phyloP scores from a whole-genome alignment of 2,329 filamentous ascomycete species.

The Chaetothyriales sp. region DNA sequence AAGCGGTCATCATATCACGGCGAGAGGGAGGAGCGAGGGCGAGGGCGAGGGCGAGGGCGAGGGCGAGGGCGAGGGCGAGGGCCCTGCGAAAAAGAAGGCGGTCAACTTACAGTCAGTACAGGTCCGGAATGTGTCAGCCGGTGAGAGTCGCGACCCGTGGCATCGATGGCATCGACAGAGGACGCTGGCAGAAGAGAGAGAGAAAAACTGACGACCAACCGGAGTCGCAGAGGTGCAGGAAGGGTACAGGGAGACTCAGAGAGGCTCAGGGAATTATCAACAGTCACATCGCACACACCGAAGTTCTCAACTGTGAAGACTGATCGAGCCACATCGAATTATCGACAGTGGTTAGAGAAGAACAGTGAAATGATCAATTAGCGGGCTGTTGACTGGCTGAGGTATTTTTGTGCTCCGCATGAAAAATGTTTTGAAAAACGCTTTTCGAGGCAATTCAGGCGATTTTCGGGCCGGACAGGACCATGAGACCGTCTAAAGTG shows the following conservation, averaged over 20 bases:
- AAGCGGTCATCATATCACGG: constrained; percentile 30
- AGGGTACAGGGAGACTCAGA: not conserved
- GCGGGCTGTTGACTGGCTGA: not conserved
- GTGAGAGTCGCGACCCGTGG: not conserved
- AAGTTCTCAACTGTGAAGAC: not conserved
- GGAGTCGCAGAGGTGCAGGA: not conserved
- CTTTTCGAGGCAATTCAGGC: not conserved
- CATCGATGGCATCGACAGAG: not conserved
- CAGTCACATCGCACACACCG: too few species aligned
- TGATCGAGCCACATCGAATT: not conserved
- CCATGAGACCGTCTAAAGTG: too few species aligned
- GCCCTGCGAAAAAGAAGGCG: too few species aligned
- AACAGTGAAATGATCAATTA: not conserved
- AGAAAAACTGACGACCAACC: not conserved
- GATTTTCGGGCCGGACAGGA: not conserved
- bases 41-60: too few species aligned
- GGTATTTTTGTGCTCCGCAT: not conserved
- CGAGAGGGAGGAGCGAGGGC: not conserved
- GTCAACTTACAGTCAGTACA: not conserved
- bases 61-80: too few species aligned
- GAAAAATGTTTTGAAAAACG: not conserved
- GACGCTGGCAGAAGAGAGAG: not conserved
- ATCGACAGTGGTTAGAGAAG: not conserved
- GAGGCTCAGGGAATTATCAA: not conserved
- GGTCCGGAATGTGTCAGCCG: not conserved